phyloP scores from a whole-genome alignment of 106 monocot species.

The Dactylorhiza incarnata region DNA sequence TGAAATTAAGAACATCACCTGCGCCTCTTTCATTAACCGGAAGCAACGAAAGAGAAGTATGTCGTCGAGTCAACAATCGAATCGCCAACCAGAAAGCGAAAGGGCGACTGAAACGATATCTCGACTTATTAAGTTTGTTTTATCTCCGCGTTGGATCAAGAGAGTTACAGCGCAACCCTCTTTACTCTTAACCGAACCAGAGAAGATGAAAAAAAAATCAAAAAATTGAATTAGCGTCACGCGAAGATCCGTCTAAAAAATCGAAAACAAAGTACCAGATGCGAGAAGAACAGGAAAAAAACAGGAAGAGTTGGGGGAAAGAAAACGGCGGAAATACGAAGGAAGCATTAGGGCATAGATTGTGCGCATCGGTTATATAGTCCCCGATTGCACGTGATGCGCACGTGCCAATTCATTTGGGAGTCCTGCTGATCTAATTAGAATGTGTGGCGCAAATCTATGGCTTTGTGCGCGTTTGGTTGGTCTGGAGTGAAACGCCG shows the following conservation, averaged over 20 bases:
- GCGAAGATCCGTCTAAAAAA: background rate
- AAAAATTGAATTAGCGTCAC: too few relatives aligned
- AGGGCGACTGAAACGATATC: conserved; percentile 14
- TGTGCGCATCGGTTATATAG: too few relatives aligned
- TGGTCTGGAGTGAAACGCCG: too few relatives aligned
- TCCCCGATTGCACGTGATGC: too few relatives aligned
- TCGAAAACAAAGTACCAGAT: background rate
- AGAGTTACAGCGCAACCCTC: background rate
- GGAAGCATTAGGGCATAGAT: too few relatives aligned
- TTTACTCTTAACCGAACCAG: background rate
- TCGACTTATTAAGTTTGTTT: background rate
- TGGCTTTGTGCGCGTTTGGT: too few relatives aligned
- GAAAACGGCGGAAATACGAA: background rate
- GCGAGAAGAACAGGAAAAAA: background rate
- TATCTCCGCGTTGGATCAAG: conserved; percentile 6
- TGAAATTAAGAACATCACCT: background rate
- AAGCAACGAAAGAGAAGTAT: background rate
- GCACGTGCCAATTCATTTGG: too few relatives aligned
- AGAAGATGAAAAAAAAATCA: background rate
- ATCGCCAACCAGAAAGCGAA: conserved; percentile 8
- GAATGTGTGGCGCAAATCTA: too few relatives aligned
- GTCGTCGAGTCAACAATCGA: conserved; percentile 11
- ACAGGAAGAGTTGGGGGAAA: background rate
- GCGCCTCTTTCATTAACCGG: background rate
- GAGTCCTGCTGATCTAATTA: too few relatives aligned